phyloP scores from a whole-genome alignment of 2,329 filamentous ascomycete species.

The Trichoderma sp. region DNA sequence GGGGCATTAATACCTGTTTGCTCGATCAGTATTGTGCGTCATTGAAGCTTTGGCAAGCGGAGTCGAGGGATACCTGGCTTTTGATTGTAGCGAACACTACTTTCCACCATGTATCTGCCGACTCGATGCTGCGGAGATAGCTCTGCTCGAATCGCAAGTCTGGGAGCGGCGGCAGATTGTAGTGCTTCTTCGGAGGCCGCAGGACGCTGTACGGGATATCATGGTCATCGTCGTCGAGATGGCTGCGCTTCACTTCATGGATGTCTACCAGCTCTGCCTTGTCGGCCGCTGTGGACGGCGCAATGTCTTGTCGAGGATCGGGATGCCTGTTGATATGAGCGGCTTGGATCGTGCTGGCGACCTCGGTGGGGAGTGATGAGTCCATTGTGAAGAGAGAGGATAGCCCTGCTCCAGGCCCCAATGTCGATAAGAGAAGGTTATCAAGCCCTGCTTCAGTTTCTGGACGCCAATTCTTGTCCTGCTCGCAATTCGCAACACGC shows the following conservation, averaged over 20 bases:
- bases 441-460: neutral
- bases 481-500: neutral
- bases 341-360: conserved; percentile 80
- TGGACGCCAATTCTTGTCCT: neutral
- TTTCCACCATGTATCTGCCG: conserved; percentile 77
- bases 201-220: conserved; percentile 72
- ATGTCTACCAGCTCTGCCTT: conserved; percentile 23
- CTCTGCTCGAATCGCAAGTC: conserved; percentile 98
- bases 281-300: conserved; percentile 43
- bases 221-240: conserved; percentile 43
- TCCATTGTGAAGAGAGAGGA: conserved; percentile 46
- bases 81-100: conserved; percentile 82
- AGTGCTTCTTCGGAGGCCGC: conserved; percentile 53
- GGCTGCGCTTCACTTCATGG: conserved; percentile 32
- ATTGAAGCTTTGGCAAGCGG: neutral
- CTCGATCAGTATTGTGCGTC: conserved; percentile 25
- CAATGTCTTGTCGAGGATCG: conserved; percentile 73
- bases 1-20: conserved; percentile 75
- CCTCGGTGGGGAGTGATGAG: conserved; percentile 64
- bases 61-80: conserved; percentile 70
- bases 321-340: conserved; percentile 76
- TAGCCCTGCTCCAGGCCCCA: conserved; percentile 1
- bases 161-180: conserved; percentile 67
- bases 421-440: neutral
- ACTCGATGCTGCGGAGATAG: conserved; percentile 86